phyloP scores from a whole-genome alignment of 1,139 yeast species.

The Yamadazyma atlantica region DNA sequence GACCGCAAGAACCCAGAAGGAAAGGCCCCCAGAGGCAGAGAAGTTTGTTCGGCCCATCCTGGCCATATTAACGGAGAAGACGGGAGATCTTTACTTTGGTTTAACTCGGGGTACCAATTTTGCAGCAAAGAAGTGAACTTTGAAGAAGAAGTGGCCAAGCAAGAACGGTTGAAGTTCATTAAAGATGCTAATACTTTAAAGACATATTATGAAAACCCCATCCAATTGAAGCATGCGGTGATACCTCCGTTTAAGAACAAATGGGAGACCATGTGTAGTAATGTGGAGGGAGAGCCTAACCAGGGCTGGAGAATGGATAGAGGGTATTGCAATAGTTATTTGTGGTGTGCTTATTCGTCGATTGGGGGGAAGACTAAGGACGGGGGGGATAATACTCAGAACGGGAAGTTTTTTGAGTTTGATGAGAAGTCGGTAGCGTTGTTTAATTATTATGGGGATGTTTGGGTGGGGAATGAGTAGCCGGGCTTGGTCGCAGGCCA shows the following conservation, averaged over 20 bases:
- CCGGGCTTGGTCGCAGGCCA: too few relatives aligned
- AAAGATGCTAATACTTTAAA: slow-evolving; percentile 19
- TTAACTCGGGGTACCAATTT: slow-evolving; percentile 33
- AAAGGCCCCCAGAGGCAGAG: slow-evolving; percentile 21
- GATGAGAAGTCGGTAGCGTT: slow-evolving; percentile 21
- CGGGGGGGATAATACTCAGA: slow-evolving; percentile 25
- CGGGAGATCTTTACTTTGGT: slow-evolving; percentile 30
- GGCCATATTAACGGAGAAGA: slow-evolving; percentile 39
- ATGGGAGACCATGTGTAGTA: slow-evolving; percentile 23
- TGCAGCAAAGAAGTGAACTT: slow-evolving; percentile 32
- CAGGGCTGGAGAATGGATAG: slow-evolving; percentile 32
- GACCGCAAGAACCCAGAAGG: slow-evolving; percentile 23
- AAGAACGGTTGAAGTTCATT: slow-evolving; percentile 20
- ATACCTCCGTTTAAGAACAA: slow-evolving; percentile 31
- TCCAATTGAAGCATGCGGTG: slow-evolving; percentile 25
- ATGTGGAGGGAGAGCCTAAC: slow-evolving; percentile 27
- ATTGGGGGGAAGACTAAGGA: slow-evolving; percentile 33
- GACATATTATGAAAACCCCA: slow-evolving; percentile 23
- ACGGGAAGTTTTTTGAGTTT: slow-evolving; percentile 26
- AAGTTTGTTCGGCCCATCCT: slow-evolving; percentile 46
- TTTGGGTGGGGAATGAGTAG: slow-evolving; percentile 35
- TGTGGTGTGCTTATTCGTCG: slow-evolving; percentile 47
- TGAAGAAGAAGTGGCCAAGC: slow-evolving; percentile 23
- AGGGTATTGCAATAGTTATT: slow-evolving; percentile 39
- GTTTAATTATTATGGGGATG: slow-evolving; percentile 31